phyloP scores from a whole-genome alignment of 495 filamentous ascomycete genomes.

The Penicillium crystallinum region DNA sequence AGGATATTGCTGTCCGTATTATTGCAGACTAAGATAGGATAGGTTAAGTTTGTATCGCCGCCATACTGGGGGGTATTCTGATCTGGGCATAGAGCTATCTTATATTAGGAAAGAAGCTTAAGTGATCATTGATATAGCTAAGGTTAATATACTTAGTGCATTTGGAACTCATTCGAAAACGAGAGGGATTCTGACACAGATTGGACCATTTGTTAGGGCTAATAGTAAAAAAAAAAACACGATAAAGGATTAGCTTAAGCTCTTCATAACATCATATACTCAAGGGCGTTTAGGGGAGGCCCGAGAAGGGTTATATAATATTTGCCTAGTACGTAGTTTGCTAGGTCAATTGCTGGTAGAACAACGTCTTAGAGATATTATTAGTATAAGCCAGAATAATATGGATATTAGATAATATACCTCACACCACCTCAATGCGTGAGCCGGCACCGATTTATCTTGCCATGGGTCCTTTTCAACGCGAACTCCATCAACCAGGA shows the following conservation, averaged over 20 bases:
- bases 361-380: background rate
- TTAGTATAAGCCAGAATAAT: background rate
- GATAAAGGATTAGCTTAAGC: too few species aligned
- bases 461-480: background rate
- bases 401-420: background rate
- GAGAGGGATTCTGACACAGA: too few species aligned
- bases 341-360: background rate
- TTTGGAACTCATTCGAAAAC: too few species aligned
- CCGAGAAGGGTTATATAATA: background rate
- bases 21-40: too few species aligned
- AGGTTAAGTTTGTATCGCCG: too few species aligned
- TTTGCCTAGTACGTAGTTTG: background rate
- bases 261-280: background rate
- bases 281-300: background rate
- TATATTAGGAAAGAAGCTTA: too few species aligned
- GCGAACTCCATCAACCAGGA: background rate
- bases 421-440: background rate
- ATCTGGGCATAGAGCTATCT: too few species aligned
- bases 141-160: too few species aligned
- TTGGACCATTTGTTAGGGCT: too few species aligned
- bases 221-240: too few species aligned
- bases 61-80: too few species aligned
- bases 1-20: background rate
- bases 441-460: background rate
- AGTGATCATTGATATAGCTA: too few species aligned